Percentiles rank a stretch among this genome's conserved stretches.
These are phyloP conservation scores for Candida pseudoviswanathii DNA, from an alignment of 1,139 yeast species.

Conservation along the genomic window DNA sequence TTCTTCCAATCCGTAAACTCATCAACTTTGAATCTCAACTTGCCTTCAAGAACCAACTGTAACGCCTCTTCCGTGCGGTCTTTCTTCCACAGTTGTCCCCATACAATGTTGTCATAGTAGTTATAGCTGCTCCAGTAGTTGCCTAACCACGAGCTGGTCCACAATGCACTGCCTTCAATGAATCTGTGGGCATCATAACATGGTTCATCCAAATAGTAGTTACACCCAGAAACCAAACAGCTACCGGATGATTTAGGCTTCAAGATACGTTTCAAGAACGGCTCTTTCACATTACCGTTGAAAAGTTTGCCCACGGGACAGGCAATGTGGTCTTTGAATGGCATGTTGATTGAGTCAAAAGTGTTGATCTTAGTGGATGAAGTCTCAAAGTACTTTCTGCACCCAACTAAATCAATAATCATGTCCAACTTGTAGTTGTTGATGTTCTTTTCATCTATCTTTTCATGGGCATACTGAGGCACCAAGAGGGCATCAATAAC, in stretches of 20 bases:
- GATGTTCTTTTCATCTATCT: slow-evolving; percentile 25
- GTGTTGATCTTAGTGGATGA: slow-evolving; percentile 29
- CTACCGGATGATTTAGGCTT: slow-evolving; percentile 41
- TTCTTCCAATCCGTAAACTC: slow-evolving; percentile 41
- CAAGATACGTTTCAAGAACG: slow-evolving; percentile 37
- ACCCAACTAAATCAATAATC: slow-evolving; percentile 44
- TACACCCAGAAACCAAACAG: slow-evolving; percentile 41
- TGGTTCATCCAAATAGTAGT: slow-evolving; percentile 33
- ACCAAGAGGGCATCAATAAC: slow-evolving; percentile 37
- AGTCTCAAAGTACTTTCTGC: slow-evolving; percentile 39
- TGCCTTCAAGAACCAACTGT: slow-evolving; percentile 26
- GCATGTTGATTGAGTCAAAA: slow-evolving; percentile 36
- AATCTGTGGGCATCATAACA: slow-evolving; percentile 37
- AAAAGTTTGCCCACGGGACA: slow-evolving; percentile 26
- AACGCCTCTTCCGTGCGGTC: slow-evolving; percentile 22
- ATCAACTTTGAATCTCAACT: slow-evolving; percentile 35
- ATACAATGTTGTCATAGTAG: slow-evolving; percentile 34
- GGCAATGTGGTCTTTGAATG: slow-evolving; percentile 27
- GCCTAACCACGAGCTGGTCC: slow-evolving; percentile 42
- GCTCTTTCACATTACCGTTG: slow-evolving; percentile 31
- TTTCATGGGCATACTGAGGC: slow-evolving; percentile 20
- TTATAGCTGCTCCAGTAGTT: slow-evolving; percentile 37
- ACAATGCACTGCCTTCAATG: slow-evolving; percentile 25
- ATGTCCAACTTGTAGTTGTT: slow-evolving; percentile 37
- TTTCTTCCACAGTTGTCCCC: slow-evolving; percentile 30